Percentiles rank a stretch among this genome's conserved stretches.
Conservation (phyloP, 1,139 yeast genomes). For the Lodderomyces margitis region DNA sequence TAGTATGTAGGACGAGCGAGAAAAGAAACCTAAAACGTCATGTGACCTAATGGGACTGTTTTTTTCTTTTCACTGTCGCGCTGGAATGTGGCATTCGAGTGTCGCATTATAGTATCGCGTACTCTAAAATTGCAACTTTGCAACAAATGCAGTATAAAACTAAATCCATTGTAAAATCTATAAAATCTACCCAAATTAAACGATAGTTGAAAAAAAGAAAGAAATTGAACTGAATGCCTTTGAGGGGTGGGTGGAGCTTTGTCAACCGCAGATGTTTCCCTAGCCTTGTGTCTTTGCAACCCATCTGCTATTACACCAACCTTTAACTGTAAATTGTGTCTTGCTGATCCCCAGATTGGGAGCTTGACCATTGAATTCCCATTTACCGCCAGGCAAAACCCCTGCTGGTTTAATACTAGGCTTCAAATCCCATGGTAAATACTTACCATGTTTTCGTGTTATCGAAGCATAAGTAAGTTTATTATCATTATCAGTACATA, state of each 20-base stretch:
- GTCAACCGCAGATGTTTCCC: no score
- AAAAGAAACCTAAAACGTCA: background rate
- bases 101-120: no score
- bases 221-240: background rate
- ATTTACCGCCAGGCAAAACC: constrained; percentile 22
- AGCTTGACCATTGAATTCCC: constrained; percentile 30
- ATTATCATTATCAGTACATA: constrained; percentile 18
- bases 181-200: background rate
- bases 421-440: constrained; percentile 40
- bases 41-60: background rate
- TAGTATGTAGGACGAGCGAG: no score
- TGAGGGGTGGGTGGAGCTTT: no score
- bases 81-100: no score
- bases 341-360: constrained; percentile 41
- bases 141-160: background rate
- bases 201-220: no score
- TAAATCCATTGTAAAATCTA: background rate
- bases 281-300: constrained; percentile 15
- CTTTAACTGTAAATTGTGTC: constrained; percentile 51
- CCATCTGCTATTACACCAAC: constrained; percentile 56
- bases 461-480: constrained; percentile 10
- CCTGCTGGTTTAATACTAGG: constrained; percentile 39
- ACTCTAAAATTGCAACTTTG: no score
- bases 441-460: constrained; percentile 25
- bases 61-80: no score